phyloP scores from a whole-genome alignment of 2,329 filamentous ascomycete genomes.

The Apiospora marii region DNA sequence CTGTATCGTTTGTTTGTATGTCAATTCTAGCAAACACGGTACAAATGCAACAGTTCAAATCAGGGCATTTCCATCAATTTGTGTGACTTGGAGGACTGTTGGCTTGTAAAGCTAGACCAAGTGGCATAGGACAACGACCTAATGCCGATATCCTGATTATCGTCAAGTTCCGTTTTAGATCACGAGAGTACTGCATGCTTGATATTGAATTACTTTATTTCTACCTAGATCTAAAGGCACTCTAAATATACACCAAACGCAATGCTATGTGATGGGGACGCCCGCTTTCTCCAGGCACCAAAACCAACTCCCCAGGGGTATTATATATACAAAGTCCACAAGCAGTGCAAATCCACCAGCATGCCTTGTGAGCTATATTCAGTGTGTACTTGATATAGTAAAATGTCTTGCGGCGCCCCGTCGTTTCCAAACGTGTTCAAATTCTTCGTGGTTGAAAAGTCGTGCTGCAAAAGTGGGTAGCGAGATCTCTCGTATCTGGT shows the following conservation, averaged over 20 bases:
- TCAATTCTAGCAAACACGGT: not conserved
- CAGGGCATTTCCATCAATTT: not conserved
- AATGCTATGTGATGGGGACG: not conserved
- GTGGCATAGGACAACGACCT: not conserved
- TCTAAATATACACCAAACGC: slow-evolving; percentile 13
- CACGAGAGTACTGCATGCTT: not conserved
- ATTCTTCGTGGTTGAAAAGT: not conserved
- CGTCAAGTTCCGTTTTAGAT: not conserved
- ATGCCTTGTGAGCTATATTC: not conserved
- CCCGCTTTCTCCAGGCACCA: slow-evolving; percentile 8
- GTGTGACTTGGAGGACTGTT: not conserved
- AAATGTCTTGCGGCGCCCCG: not conserved
- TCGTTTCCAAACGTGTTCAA: not conserved
- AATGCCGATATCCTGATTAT: not conserved
- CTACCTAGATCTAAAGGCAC: not conserved
- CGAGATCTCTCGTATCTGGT: not conserved
- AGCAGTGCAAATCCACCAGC: not conserved
- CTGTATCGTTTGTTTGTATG: not conserved
- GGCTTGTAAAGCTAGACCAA: not conserved
- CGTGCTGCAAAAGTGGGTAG: not conserved
- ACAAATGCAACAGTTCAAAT: not conserved
- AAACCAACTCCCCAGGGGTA: slow-evolving; percentile 1
- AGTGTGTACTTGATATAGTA: not conserved
- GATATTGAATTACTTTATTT: not conserved
- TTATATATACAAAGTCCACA: not conserved